Base-by-base conservation (phyloP, 75 land plant genomes). In the Gnetum montanum region DNA sequence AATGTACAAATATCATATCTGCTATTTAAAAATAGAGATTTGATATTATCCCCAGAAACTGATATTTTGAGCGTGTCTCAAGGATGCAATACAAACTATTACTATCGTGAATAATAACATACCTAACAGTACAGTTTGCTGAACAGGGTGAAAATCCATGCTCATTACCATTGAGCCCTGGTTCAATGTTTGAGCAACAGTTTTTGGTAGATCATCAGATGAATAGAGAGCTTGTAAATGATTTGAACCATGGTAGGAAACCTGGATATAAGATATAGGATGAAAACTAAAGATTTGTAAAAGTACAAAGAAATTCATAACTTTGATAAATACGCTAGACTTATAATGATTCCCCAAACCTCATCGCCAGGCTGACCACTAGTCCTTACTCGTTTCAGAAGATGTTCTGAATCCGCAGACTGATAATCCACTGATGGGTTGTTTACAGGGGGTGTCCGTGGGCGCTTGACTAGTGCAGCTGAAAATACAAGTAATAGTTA, bases 91-190 rank as follows among this genome's bases (percentile, higher is more conserved):
- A n/a, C n/a, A n/a, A n/a, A n/a, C n/a, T n/a, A n/a, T n/a, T n/a
- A n/a, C n/a, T n/a, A n/a, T n/a, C n/a, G n/a, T n/a, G n/a, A 49
- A 16, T 22, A 30, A 25, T 40, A 15, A 26, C 77, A 63, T 1
- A 87, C 94, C 94, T 35, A 85, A 66, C 41, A 88, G 82, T 45
- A 88, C 4, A 34, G 63, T 59, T 57, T 77, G 94, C 40, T 88
- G 90, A 31, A 67, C 10, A 22, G 94, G 94, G 60, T 88, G 94
- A 54, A 88, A 88, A 75, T 88, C 94, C 82, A 85, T 77, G 70
- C 88, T 85, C 80, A 67, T 84, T 44, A 73, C 68, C 46, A 38
- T 31, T 10, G 90, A 85, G 20, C 94, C 90, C 63, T 85, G 94
- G 47, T 40, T 71, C 13, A 88, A 61, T 23, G 65, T 85, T 46